phyloP scores from a whole-genome alignment of 148 eudicot genomes.

The Limonium bicolor region DNA sequence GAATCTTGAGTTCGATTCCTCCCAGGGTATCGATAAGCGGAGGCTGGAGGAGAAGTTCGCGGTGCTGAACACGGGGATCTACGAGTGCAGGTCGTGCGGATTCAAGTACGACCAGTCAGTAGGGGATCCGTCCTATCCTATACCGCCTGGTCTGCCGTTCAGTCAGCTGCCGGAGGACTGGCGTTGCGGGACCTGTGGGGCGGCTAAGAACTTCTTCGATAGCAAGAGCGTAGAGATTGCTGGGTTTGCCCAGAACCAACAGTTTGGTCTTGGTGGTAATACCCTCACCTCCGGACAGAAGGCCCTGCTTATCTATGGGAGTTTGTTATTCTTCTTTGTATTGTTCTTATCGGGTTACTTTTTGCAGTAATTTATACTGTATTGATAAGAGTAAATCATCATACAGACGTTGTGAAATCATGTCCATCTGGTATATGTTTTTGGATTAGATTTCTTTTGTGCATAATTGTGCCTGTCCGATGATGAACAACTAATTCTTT shows the following conservation, averaged over 20 bases:
- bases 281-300: constrained; percentile 87
- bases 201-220: constrained; percentile 74
- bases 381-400: too few relatives aligned
- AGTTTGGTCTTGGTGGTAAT: constrained; percentile 87
- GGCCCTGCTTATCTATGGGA: constrained; percentile 72
- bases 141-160: constrained; percentile 81
- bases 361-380: constrained; percentile 37
- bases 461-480: too few relatives aligned
- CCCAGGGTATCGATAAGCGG: constrained; percentile 27
- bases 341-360: constrained; percentile 86
- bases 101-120: constrained; percentile 46
- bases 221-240: constrained; percentile 98
- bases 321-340: constrained; percentile 50
- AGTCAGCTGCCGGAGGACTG: constrained; percentile 77
- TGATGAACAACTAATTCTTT: too few relatives aligned
- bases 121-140: constrained; percentile 75
- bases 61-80: constrained; percentile 77
- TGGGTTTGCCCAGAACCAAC: constrained; percentile 95
- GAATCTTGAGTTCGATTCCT: too few relatives aligned
- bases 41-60: constrained; percentile 82
- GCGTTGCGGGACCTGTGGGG: constrained; percentile 96
- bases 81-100: constrained; percentile 93
- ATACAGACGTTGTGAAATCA: too few relatives aligned
- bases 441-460: too few relatives aligned
- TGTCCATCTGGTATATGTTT: too few relatives aligned